Evolutionary conservation across 495 filamentous ascomycete genomes (phyloP), one percentile per base, ranked within the genome.

Genomic region (Haplographium delicatum): DNA sequence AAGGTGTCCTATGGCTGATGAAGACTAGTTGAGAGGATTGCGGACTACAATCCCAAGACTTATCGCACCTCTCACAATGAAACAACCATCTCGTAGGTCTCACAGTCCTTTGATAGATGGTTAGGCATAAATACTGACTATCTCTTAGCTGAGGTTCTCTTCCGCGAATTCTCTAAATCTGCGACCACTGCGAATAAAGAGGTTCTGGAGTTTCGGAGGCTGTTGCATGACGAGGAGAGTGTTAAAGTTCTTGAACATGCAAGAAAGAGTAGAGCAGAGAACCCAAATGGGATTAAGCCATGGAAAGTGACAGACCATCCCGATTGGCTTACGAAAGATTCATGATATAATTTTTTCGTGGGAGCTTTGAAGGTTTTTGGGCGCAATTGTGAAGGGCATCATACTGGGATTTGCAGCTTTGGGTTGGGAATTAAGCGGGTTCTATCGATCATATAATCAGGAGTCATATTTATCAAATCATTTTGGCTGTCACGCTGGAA

Each of bases 291-390:
- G 11, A 73, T 79, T 45, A 73, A 66, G 53, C 66, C 69, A 24
- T 80, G 76, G 75, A 62, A 61, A 18, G 63, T 69, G 3, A 65
- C 58, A 18, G 72, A 79, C 7, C 64, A 79, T 49, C 72, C 74
- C 0, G 67, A 72, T 30, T 78, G 74, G 74, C 58, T 68, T n/a
- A 59, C 28, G 26, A 49, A 50, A 51, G 59, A 60, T 6, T 13
- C 25, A 35, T 49, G 39, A 35, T 16, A 1, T 23, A n/a, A n/a
- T n/a, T n/a, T n/a, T n/a, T n/a, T n/a, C n/a, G n/a, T n/a, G n/a
- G n/a, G n/a, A n/a, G n/a, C n/a, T n/a, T n/a, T n/a, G n/a, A n/a
- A n/a, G n/a, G n/a, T n/a, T n/a, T n/a, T n/a, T n/a, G n/a, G n/a
- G n/a, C n/a, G n/a, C n/a, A n/a, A n/a, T n/a, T n/a, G n/a, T n/a